These are phyloP conservation scores for Backusella tuberculispora DNA, from an alignment of 192 early-diverging fungal species.

Conservation along the genomic window DNA sequence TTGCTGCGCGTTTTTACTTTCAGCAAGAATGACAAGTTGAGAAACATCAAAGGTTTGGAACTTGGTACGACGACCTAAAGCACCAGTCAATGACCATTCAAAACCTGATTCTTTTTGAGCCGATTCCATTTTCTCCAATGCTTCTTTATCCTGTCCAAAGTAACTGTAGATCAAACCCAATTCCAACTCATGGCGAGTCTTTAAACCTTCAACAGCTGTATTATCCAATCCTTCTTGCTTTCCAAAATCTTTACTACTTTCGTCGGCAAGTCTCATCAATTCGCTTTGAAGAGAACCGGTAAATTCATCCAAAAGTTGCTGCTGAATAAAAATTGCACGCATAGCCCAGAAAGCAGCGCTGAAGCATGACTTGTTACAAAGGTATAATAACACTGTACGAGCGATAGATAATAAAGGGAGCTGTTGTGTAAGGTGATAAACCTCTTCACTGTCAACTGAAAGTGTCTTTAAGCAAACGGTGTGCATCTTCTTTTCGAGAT, in stretches of 20 bases:
- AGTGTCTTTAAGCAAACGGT: constrained; percentile 52
- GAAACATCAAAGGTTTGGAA: constrained; percentile 90
- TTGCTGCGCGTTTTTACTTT: constrained; percentile 56
- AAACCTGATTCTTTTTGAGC: constrained; percentile 83
- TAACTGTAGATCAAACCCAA: constrained; percentile 77
- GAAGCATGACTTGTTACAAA: constrained; percentile 29
- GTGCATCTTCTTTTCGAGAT: constrained; percentile 37
- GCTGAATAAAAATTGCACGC: constrained; percentile 76
- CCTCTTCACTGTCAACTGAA: constrained; percentile 81
- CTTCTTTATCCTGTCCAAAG: constrained; percentile 73
- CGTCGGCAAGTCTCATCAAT: constrained; percentile 32
- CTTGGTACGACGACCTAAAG: constrained; percentile 88
- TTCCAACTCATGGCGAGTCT: constrained; percentile 78
- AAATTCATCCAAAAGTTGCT: constrained; percentile 65
- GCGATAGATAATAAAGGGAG: constrained; percentile 74
- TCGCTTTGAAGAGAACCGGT: constrained; percentile 60
- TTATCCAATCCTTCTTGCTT: constrained; percentile 33
- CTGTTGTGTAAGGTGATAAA: constrained; percentile 75
- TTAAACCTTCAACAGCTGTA: constrained; percentile 27
- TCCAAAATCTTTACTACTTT: constrained; percentile 29
- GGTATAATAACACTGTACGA: constrained; percentile 56
- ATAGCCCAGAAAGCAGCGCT: constrained; percentile 76
- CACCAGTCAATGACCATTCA: constrained; percentile 87
- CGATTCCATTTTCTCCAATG: constrained; percentile 62
- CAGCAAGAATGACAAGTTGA: constrained; percentile 91